These are phyloP conservation scores for Wickerhamomyces hampshirensis DNA, from an alignment of 805 yeast genomes.

Conservation along the genomic window DNA sequence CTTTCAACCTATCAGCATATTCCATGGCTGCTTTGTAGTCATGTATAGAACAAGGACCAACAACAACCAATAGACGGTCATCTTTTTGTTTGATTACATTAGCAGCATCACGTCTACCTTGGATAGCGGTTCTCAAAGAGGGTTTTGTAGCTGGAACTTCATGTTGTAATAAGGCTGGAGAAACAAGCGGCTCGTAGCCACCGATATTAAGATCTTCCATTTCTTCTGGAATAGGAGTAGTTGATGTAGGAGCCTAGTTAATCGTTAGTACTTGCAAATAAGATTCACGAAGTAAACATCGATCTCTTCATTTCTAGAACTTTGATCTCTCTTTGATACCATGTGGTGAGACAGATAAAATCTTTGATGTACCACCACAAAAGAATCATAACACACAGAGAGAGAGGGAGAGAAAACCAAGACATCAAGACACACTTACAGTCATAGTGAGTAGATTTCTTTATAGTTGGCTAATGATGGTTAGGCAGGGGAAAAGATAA, in stretches of 20 bases:
- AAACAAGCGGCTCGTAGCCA: constrained; percentile 91
- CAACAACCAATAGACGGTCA: constrained; percentile 82
- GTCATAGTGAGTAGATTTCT: no score
- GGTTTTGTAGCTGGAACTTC: constrained; percentile 66
- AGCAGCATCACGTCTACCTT: constrained; percentile 76
- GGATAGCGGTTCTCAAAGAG: constrained; percentile 58
- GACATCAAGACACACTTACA: no score
- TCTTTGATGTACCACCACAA: no score
- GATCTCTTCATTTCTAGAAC: not conserved
- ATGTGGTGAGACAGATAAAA: no score
- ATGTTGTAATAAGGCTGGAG: constrained; percentile 86
- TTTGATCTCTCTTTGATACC: no score
- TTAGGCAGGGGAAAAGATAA: no score
- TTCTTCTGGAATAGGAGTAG: constrained; percentile 23
- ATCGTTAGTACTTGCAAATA: not conserved
- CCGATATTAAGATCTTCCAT: constrained; percentile 71
- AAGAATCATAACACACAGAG: no score
- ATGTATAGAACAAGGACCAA: constrained; percentile 97
- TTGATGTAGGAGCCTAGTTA: not conserved
- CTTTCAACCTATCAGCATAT: constrained; percentile 67
- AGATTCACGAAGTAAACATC: not conserved
- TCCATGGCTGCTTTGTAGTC: constrained; percentile 87
- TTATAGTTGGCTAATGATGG: no score
- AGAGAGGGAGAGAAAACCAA: no score
- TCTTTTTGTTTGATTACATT: constrained; percentile 68